Conservation (phyloP, 2,329 filamentous ascomycete species). For the Exophiala calicioides region DNA sequence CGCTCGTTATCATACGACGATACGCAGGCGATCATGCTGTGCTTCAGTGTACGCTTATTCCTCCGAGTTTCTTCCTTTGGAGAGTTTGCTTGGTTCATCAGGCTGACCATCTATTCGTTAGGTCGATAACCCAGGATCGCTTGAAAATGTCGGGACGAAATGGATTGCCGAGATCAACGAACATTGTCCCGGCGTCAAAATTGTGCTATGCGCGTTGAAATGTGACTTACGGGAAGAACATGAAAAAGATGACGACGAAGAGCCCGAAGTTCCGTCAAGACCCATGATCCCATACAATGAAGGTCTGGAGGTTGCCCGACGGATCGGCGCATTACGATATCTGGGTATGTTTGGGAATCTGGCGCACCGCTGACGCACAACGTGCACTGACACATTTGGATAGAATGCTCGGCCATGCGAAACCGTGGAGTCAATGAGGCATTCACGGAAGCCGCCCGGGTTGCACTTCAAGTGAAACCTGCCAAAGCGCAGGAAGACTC, state of each 20-base stretch:
- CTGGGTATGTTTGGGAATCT: conserved; percentile 58
- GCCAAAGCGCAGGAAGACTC: conserved; percentile 37
- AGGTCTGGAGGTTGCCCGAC: conserved; percentile 84
- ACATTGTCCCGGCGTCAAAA: conserved; percentile 92
- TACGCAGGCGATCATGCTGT: conserved; percentile 97
- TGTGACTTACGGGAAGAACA: conserved; percentile 89
- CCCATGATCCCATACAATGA: conserved; percentile 79
- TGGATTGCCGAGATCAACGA: conserved; percentile 98
- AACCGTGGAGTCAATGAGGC: conserved; percentile 98
- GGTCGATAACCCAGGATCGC: conserved; percentile 90
- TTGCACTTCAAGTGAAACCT: conserved; percentile 66
- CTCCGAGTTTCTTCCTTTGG: neutral
- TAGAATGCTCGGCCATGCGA: conserved; percentile 96
- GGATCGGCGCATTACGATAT: conserved; percentile 90
- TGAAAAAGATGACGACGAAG: conserved; percentile 64
- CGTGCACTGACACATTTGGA: neutral
- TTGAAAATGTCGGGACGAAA: conserved; percentile 98
- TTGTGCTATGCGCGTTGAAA: conserved; percentile 93
- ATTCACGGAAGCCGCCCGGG: conserved; percentile 94
- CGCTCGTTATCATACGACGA: conserved; percentile 96
- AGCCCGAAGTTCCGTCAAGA: conserved; percentile 40
- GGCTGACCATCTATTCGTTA: conserved; percentile 33
- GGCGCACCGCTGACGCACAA: neutral
- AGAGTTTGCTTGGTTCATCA: too few relatives aligned
- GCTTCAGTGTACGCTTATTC: conserved; percentile 69